Evolutionary conservation across 164 flowering plant genomes (phyloP).

Genomic region (Vitis labrusca): DNA sequence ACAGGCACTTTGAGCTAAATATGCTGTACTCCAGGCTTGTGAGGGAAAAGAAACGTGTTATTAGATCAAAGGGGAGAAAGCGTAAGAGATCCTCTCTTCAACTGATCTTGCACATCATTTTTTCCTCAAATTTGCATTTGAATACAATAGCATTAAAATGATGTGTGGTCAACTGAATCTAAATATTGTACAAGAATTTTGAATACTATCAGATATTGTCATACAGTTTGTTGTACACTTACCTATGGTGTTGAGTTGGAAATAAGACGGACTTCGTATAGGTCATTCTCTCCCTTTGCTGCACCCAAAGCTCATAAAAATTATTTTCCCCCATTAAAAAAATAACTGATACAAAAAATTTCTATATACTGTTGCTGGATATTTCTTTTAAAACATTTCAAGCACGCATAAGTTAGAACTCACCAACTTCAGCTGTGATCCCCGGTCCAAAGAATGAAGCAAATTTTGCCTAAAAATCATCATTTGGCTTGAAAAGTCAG

Average conservation of each 20-base stretch:
- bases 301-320: constrained; percentile 25
- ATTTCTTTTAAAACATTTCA: not conserved
- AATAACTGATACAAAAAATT: not conserved
- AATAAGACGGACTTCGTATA: constrained; percentile 78
- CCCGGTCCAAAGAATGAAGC: constrained; percentile 97
- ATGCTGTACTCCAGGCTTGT: too few relatives aligned
- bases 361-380: not conserved
- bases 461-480: constrained; percentile 68
- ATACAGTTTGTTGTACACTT: constrained; percentile 1
- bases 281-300: constrained; percentile 62
- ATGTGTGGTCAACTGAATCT: not conserved
- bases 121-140: constrained; percentile 1
- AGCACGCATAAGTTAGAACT: constrained; percentile 21
- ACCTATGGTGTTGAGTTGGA: constrained; percentile 45
- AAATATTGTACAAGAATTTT: constrained; percentile 13
- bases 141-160: not conserved
- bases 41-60: too few relatives aligned
- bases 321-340: not conserved
- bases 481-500: not conserved
- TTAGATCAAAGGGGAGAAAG: too few relatives aligned
- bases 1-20: too few relatives aligned
- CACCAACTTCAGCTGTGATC: constrained; percentile 83
- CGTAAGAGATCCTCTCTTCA: not conserved
- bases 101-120: not conserved
- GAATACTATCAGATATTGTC: not conserved